Evolutionary conservation across 495 filamentous ascomycete species (phyloP).

Genomic region (Umbilicaria muhlenbergii): DNA sequence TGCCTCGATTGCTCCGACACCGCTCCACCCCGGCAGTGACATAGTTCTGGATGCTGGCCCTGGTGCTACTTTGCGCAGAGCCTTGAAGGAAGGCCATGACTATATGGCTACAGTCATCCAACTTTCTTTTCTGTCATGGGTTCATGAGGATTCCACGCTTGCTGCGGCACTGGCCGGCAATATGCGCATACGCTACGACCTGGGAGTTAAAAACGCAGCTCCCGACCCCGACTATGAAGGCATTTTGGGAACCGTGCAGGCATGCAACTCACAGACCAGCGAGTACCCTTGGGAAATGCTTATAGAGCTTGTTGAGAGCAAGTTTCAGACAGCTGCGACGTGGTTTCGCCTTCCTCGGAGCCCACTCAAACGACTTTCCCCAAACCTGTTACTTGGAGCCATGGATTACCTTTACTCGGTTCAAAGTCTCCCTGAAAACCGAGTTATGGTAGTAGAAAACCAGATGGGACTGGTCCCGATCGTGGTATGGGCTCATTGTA

Average conservation of each 20-base stretch:
- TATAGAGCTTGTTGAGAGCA: slow-evolving; percentile 2
- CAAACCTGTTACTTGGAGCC: slow-evolving; percentile 2
- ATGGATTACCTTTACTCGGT: slow-evolving; percentile 10
- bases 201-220: slow-evolving; percentile 1
- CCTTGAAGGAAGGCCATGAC: slow-evolving; percentile 4
- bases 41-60: slow-evolving; percentile 6
- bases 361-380: not conserved
- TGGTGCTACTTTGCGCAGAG: slow-evolving; percentile 2
- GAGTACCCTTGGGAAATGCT: slow-evolving; percentile 3
- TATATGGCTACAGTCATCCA: slow-evolving; percentile 8
- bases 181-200: slow-evolving; percentile 4
- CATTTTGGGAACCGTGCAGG: slow-evolving; percentile 5
- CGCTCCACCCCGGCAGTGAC: not conserved
- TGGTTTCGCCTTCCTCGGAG: slow-evolving; percentile 1
- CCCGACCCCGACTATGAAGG: slow-evolving; percentile 8
- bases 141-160: slow-evolving; percentile 5
- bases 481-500: slow-evolving; percentile 10
- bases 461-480: slow-evolving; percentile 5
- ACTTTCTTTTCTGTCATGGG: slow-evolving; percentile 9
- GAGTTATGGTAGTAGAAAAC: slow-evolving; percentile 1
- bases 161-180: not conserved
- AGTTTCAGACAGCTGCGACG: not conserved
- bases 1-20: not conserved
- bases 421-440: slow-evolving; percentile 10
- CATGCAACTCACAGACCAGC: slow-evolving; percentile 10